Evolutionary conservation across 2,329 filamentous ascomycete species (phyloP).

Genomic region (Pseudocercospora cruenta): DNA sequence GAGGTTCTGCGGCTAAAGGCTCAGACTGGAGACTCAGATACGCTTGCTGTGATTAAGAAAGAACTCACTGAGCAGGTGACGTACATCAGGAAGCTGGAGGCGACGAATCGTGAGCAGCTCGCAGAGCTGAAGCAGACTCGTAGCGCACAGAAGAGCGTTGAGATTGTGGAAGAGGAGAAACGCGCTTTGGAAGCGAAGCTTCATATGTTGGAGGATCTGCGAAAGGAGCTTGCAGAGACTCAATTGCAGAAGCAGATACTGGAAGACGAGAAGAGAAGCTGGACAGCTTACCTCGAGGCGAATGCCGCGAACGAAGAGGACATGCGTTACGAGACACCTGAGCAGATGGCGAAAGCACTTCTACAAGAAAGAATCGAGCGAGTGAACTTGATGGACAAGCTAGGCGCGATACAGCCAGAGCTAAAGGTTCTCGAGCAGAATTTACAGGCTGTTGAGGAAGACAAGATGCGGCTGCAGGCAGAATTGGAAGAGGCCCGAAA

Average conservation of each 20-base stretch:
- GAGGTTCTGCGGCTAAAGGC: slow-evolving; percentile 84
- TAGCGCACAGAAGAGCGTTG: slow-evolving; percentile 81
- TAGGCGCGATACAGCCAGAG: slow-evolving; percentile 80
- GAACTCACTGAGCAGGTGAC: slow-evolving; percentile 89
- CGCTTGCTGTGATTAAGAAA: slow-evolving; percentile 79
- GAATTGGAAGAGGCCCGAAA: slow-evolving; percentile 73
- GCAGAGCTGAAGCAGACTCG: slow-evolving; percentile 80
- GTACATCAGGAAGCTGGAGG: slow-evolving; percentile 86
- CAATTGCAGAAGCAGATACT: slow-evolving; percentile 81
- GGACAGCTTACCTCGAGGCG: slow-evolving; percentile 81
- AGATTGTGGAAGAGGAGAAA: slow-evolving; percentile 96
- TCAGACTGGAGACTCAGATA: slow-evolving; percentile 83
- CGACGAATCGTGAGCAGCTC: slow-evolving; percentile 76
- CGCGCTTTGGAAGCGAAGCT: slow-evolving; percentile 76
- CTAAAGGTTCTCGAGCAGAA: slow-evolving; percentile 74
- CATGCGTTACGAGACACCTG: slow-evolving; percentile 82
- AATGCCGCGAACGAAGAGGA: slow-evolving; percentile 64
- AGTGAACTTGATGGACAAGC: slow-evolving; percentile 75
- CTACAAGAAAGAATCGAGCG: slow-evolving; percentile 80
- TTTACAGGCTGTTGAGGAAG: slow-evolving; percentile 71
- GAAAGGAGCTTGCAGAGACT: slow-evolving; percentile 77
- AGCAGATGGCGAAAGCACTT: slow-evolving; percentile 81
- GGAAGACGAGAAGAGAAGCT: slow-evolving; percentile 84
- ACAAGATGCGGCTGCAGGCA: slow-evolving; percentile 65
- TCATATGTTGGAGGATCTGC: slow-evolving; percentile 71